phyloP scores from a whole-genome alignment of 257 asterid species.

The Capsicum chinense region DNA sequence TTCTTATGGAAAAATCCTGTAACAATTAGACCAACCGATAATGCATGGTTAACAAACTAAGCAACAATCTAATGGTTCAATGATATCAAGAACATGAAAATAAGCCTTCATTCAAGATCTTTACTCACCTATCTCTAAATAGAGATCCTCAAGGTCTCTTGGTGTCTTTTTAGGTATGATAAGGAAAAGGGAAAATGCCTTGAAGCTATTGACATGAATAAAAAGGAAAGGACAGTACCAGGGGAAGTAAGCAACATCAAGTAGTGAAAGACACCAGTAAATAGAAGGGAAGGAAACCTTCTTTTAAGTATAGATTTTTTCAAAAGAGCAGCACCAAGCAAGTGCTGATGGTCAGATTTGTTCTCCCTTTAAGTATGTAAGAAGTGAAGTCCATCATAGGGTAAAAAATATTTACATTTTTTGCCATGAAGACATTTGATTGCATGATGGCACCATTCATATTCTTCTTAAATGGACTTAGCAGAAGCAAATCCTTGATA shows the following conservation, averaged over 20 bases:
- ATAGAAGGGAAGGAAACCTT: neutral
- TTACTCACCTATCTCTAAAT: constrained; percentile 55
- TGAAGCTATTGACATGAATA: constrained; percentile 17
- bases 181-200: neutral
- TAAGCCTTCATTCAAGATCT: neutral
- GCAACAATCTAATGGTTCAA: neutral
- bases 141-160: constrained; percentile 38
- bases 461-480: constrained; percentile 59
- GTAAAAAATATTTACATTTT: constrained; percentile 21
- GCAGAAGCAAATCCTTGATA: constrained; percentile 61
- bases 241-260: neutral
- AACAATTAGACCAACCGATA: neutral
- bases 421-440: constrained; percentile 57
- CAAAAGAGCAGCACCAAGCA: neutral
- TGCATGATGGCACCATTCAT: constrained; percentile 49
- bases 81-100: neutral
- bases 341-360: constrained; percentile 10
- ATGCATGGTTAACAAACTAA: neutral
- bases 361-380: constrained; percentile 2
- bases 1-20: constrained; percentile 39
- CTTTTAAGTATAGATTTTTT: neutral
- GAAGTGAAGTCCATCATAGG: neutral
- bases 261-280: neutral
- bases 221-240: neutral
- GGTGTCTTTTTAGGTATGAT: neutral